phyloP scores from a whole-genome alignment of 768 basidiomycete species.

The Pisolithus albus region DNA sequence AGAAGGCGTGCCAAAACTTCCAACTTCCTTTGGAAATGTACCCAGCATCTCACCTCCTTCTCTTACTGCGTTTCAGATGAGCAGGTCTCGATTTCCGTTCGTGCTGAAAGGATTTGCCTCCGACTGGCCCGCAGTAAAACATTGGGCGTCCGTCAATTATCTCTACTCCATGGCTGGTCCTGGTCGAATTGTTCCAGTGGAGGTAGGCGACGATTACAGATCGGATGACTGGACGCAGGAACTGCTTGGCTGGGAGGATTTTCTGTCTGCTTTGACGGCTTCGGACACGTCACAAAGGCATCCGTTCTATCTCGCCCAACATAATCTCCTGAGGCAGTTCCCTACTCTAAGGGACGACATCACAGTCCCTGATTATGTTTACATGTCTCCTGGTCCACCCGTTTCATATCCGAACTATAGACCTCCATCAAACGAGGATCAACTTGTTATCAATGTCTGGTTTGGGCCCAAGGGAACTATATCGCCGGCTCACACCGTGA shows the following conservation, averaged over 20 bases:
- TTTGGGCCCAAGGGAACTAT: conserved; percentile 71
- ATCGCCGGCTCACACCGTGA: conserved; percentile 83
- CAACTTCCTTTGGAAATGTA: conserved; percentile 25
- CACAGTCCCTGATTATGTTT: conserved; percentile 83
- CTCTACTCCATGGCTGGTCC: conserved; percentile 65
- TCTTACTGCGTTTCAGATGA: conserved; percentile 45
- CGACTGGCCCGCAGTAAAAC: conserved; percentile 75
- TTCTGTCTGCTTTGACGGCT: conserved; percentile 45
- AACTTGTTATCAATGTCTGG: conserved; percentile 72
- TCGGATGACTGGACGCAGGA: conserved; percentile 73
- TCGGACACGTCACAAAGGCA: conserved; percentile 13
- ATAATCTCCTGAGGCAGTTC: conserved; percentile 81
- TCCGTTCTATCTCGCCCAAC: conserved; percentile 81
- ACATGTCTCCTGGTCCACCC: conserved; percentile 46
- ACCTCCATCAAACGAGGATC: conserved; percentile 60
- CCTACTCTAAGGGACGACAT: conserved; percentile 72
- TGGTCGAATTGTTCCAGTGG: conserved; percentile 84
- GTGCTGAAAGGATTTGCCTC: conserved; percentile 55
- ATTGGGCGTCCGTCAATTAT: conserved; percentile 69
- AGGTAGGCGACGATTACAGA: conserved; percentile 82
- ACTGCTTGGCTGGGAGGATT: conserved; percentile 71
- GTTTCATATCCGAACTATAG: conserved; percentile 43
- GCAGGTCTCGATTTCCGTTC: conserved; percentile 53
- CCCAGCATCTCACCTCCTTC: conserved; percentile 46
- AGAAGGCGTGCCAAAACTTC: background rate